Percentiles rank a stretch among this genome's conserved stretches.
Conservation (phyloP, 768 basidiomycete genomes). For the Obba rivulosa region DNA sequence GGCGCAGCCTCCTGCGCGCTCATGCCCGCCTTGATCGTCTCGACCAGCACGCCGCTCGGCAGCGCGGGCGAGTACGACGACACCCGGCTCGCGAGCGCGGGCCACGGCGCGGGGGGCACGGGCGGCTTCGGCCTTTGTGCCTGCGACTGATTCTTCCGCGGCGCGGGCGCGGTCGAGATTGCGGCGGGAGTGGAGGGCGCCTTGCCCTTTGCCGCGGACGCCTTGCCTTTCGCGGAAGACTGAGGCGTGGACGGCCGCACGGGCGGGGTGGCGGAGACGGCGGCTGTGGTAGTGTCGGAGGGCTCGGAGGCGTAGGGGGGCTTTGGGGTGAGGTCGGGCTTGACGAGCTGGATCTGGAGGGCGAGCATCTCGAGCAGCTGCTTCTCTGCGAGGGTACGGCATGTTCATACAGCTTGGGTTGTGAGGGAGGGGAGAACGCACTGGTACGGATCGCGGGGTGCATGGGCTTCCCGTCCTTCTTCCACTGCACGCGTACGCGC, state of each 20-base stretch:
- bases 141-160: slow-evolving; percentile 12
- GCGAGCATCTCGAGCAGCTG: slow-evolving; percentile 72
- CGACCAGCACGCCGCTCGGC: slow-evolving; percentile 71
- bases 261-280: slow-evolving; percentile 22
- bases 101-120: slow-evolving; percentile 71
- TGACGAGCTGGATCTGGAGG: slow-evolving; percentile 63
- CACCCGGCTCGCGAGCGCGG: slow-evolving; percentile 65
- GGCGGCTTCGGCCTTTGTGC: slow-evolving; percentile 42
- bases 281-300: slow-evolving; percentile 17
- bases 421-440: slow-evolving; percentile 32
- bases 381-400: slow-evolving; percentile 50
- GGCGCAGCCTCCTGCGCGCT: slow-evolving; percentile 49
- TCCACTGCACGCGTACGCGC: slow-evolving; percentile 89
- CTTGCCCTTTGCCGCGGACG: slow-evolving; percentile 19
- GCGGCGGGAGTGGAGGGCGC: slow-evolving; percentile 17
- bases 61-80: slow-evolving; percentile 79
- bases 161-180: slow-evolving; percentile 20
- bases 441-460: slow-evolving; percentile 72
- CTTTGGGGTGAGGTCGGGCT: slow-evolving; percentile 65
- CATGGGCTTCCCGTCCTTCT: slow-evolving; percentile 65
- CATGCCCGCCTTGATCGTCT: slow-evolving; percentile 84
- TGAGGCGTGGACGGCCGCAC: slow-evolving; percentile 18
- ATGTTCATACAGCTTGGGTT: not conserved
- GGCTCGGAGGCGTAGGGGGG: slow-evolving; percentile 48
- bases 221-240: slow-evolving; percentile 20